These are phyloP conservation scores for Penicillium nordicum DNA, from an alignment of 2,329 filamentous ascomycete species.

Conservation along the genomic window DNA sequence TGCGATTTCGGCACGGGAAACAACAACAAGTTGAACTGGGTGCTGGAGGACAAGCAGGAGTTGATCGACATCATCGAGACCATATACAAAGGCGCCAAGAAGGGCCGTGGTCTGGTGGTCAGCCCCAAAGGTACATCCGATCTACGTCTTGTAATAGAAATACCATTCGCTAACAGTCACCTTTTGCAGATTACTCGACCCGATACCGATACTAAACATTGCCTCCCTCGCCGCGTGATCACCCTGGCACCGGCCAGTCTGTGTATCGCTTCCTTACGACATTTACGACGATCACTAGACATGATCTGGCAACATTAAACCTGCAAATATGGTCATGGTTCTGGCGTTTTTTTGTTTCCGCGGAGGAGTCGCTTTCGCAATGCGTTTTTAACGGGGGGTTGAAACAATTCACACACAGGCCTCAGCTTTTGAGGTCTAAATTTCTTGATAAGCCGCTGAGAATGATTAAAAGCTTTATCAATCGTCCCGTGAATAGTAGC, in stretches of 20 bases:
- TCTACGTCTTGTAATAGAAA: neutral
- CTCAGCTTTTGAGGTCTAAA: neutral
- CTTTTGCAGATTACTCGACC: conserved; percentile 57
- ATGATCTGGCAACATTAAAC: conserved; percentile 3
- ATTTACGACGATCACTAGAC: conserved; percentile 15
- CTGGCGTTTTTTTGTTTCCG: conserved; percentile 3
- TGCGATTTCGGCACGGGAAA: conserved; percentile 93
- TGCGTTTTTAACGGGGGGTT: neutral
- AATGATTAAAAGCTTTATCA: neutral
- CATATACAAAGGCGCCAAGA: conserved; percentile 97
- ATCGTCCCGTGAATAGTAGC: neutral
- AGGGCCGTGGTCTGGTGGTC: conserved; percentile 92
- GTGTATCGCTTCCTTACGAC: conserved; percentile 13
- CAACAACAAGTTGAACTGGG: conserved; percentile 98
- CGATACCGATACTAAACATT: conserved; percentile 60
- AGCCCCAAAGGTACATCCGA: conserved; percentile 72
- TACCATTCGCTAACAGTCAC: conserved; percentile 1
- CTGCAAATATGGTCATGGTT: conserved; percentile 1
- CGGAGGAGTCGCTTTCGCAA: neutral
- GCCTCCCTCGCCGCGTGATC: neutral
- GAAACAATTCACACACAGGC: neutral
- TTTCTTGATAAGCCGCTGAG: neutral
- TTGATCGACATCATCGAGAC: conserved; percentile 98
- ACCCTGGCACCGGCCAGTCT: neutral
- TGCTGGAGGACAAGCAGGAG: conserved; percentile 96